phyloP scores from a whole-genome alignment of 257 asterid species.

The Nicotiana undulata region DNA sequence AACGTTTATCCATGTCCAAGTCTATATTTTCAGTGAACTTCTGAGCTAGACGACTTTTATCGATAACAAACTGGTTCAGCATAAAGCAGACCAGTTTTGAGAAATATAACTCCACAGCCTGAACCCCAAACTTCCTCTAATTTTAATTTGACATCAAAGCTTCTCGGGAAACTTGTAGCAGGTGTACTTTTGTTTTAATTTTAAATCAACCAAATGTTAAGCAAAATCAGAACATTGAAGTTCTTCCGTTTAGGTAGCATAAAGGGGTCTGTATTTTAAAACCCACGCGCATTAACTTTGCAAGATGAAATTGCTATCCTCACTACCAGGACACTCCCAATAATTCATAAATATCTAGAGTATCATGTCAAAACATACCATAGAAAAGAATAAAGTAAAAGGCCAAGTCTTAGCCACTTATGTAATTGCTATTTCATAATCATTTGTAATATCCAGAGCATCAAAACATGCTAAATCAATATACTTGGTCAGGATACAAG shows the following conservation, averaged over 20 bases:
- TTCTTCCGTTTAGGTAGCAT: background rate
- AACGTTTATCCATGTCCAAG: background rate
- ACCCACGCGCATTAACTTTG: background rate
- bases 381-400: background rate
- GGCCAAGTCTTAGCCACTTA: background rate
- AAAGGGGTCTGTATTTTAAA: background rate
- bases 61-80: background rate
- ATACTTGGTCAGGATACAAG: background rate
- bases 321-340: background rate
- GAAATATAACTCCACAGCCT: background rate
- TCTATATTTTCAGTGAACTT: background rate
- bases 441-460: background rate
- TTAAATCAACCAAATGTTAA: background rate
- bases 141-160: background rate
- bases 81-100: background rate
- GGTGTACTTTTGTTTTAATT: background rate
- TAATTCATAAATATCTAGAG: background rate
- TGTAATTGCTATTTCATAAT: background rate
- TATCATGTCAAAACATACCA: background rate
- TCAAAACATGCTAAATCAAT: background rate
- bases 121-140: background rate
- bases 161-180: background rate
- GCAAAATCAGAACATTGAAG: background rate
- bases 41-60: background rate
- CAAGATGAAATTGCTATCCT: background rate